Base-by-base conservation (phyloP, 768 basidiomycete species). In the Suillus brevipes region DNA sequence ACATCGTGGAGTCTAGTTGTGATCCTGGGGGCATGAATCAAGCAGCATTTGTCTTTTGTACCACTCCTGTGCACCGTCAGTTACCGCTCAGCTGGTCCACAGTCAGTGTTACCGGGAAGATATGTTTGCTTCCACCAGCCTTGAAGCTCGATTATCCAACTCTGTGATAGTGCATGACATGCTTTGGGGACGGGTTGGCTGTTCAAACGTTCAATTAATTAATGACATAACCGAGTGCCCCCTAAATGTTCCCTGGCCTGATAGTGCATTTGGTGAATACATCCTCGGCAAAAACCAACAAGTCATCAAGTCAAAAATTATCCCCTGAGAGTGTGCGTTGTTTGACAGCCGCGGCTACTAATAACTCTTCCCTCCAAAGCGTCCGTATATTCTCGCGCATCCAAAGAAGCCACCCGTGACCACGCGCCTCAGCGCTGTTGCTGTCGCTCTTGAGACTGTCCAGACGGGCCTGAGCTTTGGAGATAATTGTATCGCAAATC, bases 301-400 rank as follows among this genome's bases (percentile, higher is more conserved):
- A 31, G 31, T 31, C 31, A 31, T 13, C 7, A 58, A 38, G 52
- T 73, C 66, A 88, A 70, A 88, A 87, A 56, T 84, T 80, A 66
- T 78, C 79, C n/a, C 83, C 83, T 23, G 74, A 71, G 43, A 75
- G 67, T 14, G 89, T 63, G 68, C 86, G 83, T 45, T 79, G 71
- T 43, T 74, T 69, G 6, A 91, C 84, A 6, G 75, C 81, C 31
- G 64, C 66, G 8, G 86, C 84, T 6, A 91, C 87, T 60, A 76
- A 72, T 7, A 75, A 28, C 65, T 91, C 87, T 72, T 93, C 91
- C 43, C 68, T 67, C 90, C 90, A 92, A 20, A 93, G 73, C 2
- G 70, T 69, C 61, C 63, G 71, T n/a, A 91, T 79, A 56, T 78
- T 81, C 23, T 67, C 71, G n/a, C 67, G 47, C 73, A 77, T 76